Evolutionary conservation across 2,329 filamentous ascomycete genomes (phyloP).

Genomic region (Ophiostoma perfectum): DNA sequence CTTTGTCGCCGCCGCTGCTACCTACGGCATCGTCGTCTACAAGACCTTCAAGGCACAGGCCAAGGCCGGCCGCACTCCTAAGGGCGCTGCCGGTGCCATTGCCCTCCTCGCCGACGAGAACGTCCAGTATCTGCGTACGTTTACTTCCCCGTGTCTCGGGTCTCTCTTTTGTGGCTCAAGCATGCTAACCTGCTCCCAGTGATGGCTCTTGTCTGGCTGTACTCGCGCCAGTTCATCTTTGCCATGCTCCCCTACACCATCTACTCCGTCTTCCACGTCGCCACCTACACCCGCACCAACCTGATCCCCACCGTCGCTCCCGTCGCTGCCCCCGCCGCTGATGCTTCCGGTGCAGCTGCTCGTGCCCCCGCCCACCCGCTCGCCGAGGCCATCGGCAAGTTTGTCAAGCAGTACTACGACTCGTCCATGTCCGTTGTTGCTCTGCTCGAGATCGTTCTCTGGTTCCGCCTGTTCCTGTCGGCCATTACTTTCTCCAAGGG

Average conservation of each 20-base stretch:
- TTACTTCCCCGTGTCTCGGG: background rate
- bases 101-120: conserved; percentile 83
- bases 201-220: conserved; percentile 94
- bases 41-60: conserved; percentile 75
- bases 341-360: conserved; percentile 49
- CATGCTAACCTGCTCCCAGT: conserved; percentile 45
- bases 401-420: conserved; percentile 98
- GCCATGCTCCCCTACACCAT: conserved; percentile 91
- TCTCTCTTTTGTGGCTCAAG: background rate
- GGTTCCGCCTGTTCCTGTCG: conserved; percentile 73
- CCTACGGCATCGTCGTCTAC: conserved; percentile 98
- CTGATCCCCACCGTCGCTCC: conserved; percentile 82
- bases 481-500: conserved; percentile 83
- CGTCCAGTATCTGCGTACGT: conserved; percentile 89
- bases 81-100: conserved; percentile 49
- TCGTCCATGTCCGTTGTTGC: conserved; percentile 90
- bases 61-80: conserved; percentile 52
- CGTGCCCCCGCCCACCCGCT: conserved; percentile 53
- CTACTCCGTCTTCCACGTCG: conserved; percentile 98
- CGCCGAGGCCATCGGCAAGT: conserved; percentile 78
- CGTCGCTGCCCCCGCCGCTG: conserved; percentile 48
- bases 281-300: conserved; percentile 91
- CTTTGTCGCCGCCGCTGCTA: conserved; percentile 82
- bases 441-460: conserved; percentile 78
- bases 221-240: conserved; percentile 80